Evolutionary conservation across 2,329 filamentous ascomycete genomes (phyloP), one percentile per base, ranked within the genome.

Genomic region (Alternaria incomplexa): DNA sequence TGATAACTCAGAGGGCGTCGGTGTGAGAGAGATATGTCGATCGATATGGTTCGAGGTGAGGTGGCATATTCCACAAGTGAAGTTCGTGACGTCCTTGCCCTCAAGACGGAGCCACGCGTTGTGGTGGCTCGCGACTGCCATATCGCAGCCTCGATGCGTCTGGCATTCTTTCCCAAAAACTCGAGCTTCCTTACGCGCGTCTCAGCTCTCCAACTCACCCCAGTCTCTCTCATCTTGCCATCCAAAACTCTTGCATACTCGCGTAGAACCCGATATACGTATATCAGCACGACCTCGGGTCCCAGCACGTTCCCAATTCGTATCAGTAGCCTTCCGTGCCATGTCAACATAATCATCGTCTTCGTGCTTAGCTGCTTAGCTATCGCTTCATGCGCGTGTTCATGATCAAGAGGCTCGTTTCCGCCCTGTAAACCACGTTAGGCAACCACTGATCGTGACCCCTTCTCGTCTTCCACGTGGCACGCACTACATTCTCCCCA

Each of bases 261-360:
- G 51, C 84, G 69, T 47, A 30, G 11, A 30, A 12, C 28, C 11
- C 28, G 28, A 30, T 90, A 82, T 10, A 89, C 84, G 75, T 93
- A 93, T 9, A 93, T 83, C 73, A 89, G 85, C 89, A 92, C 92
- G 73, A 93, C 91, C 71, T 92, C 90, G 70, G 84, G 86, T 61
- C 91, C 82, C 36, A 93, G 80, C 13, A 91, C 91, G 72, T 82
- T 87, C 62, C 88, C 86, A 0, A 90, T 90, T 90, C 4, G 85
- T 86, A 53, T 82, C 80, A 11, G 91, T 91, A 68, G 94, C 91
- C 73, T 82, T 84, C 75, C 86, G 82, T 0, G 90, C 91, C 4
- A 83, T 83, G 1, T 78, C 80, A 70, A 93, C 90, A 46, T 80
- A 79, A 4, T 50, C 65, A 43, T 63, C 47, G 11, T 40, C 30